Conservation (phyloP, 192 early-diverging fungal species). For the Obelidium mucronatum region DNA sequence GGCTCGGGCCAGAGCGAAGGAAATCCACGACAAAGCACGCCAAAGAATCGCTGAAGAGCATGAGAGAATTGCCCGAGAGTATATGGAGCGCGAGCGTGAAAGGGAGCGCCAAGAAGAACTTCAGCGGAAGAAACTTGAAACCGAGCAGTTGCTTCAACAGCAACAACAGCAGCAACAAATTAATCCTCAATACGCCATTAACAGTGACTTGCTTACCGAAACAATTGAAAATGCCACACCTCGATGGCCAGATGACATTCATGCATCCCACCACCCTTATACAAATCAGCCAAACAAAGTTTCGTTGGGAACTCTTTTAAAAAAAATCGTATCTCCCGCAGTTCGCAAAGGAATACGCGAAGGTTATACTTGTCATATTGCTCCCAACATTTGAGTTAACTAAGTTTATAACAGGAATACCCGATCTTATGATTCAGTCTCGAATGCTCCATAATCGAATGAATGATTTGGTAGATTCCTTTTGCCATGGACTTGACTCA, state of each 20-base stretch:
- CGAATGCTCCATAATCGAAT: slow-evolving; percentile 47
- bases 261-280: slow-evolving; percentile 6
- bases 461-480: slow-evolving; percentile 33
- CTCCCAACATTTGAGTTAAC: not conserved
- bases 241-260: slow-evolving; percentile 33
- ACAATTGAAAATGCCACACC: slow-evolving; percentile 15
- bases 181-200: slow-evolving; percentile 1
- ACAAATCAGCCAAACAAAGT: slow-evolving; percentile 10
- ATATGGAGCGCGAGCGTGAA: not conserved
- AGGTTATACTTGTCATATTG: not conserved
- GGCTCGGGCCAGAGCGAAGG: slow-evolving; percentile 27
- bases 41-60: slow-evolving; percentile 12
- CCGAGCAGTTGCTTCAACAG: not conserved
- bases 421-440: slow-evolving; percentile 42
- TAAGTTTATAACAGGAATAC: not conserved
- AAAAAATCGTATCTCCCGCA: slow-evolving; percentile 31
- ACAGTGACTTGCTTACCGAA: not conserved
- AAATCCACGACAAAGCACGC: slow-evolving; percentile 21
- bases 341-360: slow-evolving; percentile 26
- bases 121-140: not conserved
- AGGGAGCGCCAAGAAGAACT: not conserved
- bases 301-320: not conserved
- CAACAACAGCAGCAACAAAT: slow-evolving; percentile 7
- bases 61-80: slow-evolving; percentile 3
- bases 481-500: slow-evolving; percentile 37